These are phyloP conservation scores for Aspergillus awamori DNA, from an alignment of 2,329 filamentous ascomycete genomes.

Conservation along the genomic window DNA sequence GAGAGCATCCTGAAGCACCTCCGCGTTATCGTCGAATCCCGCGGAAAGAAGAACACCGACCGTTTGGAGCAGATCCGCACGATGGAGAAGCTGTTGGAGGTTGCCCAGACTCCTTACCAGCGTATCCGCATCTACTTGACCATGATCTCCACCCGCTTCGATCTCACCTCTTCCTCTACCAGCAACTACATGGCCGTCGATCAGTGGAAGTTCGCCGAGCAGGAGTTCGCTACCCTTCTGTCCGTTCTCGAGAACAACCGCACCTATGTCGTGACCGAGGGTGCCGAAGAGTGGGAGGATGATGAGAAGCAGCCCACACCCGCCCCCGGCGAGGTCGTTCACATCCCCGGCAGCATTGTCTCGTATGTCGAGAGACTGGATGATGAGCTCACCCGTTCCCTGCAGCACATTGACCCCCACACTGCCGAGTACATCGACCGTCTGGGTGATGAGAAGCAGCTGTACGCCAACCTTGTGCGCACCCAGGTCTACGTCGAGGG, in stretches of 20 bases:
- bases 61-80: slow-evolving; percentile 90
- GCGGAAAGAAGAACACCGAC: slow-evolving; percentile 99
- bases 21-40: slow-evolving; percentile 86
- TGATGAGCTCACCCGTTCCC: slow-evolving; percentile 94
- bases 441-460: slow-evolving; percentile 81
- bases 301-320: slow-evolving; percentile 88
- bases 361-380: slow-evolving; percentile 94
- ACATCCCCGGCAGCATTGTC: slow-evolving; percentile 92
- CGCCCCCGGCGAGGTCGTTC: slow-evolving; percentile 72
- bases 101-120: slow-evolving; percentile 89
- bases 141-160: slow-evolving; percentile 90
- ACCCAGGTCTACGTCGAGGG: slow-evolving; percentile 85
- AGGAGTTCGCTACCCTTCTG: slow-evolving; percentile 78
- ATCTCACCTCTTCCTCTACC: slow-evolving; percentile 75
- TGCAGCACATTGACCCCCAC: slow-evolving; percentile 96
- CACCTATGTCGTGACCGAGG: slow-evolving; percentile 84
- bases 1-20: slow-evolving; percentile 99
- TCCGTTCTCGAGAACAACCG: slow-evolving; percentile 76
- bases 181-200: slow-evolving; percentile 85
- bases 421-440: slow-evolving; percentile 98
- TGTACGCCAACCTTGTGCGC: slow-evolving; percentile 92
- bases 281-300: slow-evolving; percentile 97
- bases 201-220: slow-evolving; percentile 93
- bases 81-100: slow-evolving; percentile 94
- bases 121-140: slow-evolving; percentile 89